Evolutionary conservation across 2,329 filamentous ascomycete species (phyloP).

Genomic region (Xylariaceae sp.): DNA sequence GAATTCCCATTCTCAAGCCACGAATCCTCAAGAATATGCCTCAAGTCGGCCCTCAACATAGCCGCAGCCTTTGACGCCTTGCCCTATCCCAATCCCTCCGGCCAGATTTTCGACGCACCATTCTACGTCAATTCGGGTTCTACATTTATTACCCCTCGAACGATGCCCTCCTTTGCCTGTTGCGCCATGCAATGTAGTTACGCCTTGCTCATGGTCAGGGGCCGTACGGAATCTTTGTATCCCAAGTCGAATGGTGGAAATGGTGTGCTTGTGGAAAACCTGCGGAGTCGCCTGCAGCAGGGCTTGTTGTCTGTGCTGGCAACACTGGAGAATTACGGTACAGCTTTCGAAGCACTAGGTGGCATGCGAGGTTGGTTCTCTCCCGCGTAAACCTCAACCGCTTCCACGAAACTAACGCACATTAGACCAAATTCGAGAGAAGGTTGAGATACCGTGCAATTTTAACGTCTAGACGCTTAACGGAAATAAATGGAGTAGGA

Average conservation of each 20-base stretch:
- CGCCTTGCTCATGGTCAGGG: conserved; percentile 39
- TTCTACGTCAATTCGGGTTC: conserved; percentile 35
- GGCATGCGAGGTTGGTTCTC: conserved; percentile 39
- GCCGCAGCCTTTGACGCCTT: conserved; percentile 41
- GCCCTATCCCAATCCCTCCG: conserved; percentile 41
- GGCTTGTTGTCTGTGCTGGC: conserved; percentile 38
- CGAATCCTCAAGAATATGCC: conserved; percentile 44
- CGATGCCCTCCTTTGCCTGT: conserved; percentile 41
- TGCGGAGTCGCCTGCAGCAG: conserved; percentile 37
- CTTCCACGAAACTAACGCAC: conserved; percentile 10
- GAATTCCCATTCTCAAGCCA: conserved; percentile 41
- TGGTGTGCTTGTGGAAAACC: conserved; percentile 31
- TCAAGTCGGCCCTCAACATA: conserved; percentile 45
- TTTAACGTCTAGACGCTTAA: conserved; percentile 9
- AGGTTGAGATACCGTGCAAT: conserved; percentile 25
- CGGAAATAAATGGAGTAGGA: background rate
- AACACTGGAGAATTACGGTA: conserved; percentile 40
- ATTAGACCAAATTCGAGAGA: conserved; percentile 31
- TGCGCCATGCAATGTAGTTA: conserved; percentile 44
- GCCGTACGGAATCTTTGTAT: conserved; percentile 37
- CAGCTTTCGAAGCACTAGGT: conserved; percentile 40
- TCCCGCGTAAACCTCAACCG: background rate
- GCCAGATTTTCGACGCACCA: conserved; percentile 32
- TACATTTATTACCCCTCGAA: conserved; percentile 37
- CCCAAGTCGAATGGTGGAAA: conserved; percentile 23